phyloP scores from a whole-genome alignment of 352 stramenopile genomes.

The Saprolegnia parasitica region DNA sequence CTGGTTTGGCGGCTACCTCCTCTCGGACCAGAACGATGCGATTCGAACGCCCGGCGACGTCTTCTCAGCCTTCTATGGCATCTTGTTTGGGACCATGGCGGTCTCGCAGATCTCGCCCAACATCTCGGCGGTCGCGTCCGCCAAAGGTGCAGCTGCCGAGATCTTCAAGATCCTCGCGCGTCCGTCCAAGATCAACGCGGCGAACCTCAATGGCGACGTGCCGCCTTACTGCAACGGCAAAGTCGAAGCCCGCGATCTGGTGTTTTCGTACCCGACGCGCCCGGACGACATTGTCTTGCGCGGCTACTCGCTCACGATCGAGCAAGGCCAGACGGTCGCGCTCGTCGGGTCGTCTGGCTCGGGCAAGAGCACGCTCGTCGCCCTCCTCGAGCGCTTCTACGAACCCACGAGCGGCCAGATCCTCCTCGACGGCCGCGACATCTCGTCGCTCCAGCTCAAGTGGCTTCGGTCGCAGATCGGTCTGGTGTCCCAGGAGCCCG shows the following conservation, averaged over 20 bases:
- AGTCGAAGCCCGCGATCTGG: slow-evolving; percentile 52
- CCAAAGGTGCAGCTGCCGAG: slow-evolving; percentile 34
- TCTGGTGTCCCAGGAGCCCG: slow-evolving; percentile 82
- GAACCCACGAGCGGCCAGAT: slow-evolving; percentile 65
- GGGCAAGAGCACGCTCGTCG: slow-evolving; percentile 62
- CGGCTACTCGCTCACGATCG: slow-evolving; percentile 34
- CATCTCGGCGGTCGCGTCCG: slow-evolving; percentile 38
- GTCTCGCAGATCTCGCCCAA: slow-evolving; percentile 48
- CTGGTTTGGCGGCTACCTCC: slow-evolving; percentile 51
- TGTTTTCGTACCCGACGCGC: slow-evolving; percentile 78
- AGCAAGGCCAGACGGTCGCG: slow-evolving; percentile 39
- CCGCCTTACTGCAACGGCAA: slow-evolving; percentile 43
- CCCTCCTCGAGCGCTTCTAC: slow-evolving; percentile 88
- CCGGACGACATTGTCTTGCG: slow-evolving; percentile 30
- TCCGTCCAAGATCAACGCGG: slow-evolving; percentile 44
- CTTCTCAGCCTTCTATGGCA: slow-evolving; percentile 48
- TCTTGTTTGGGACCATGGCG: slow-evolving; percentile 39
- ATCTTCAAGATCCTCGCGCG: slow-evolving; percentile 52
- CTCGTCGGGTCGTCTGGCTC: slow-evolving; percentile 39
- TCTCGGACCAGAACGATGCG: slow-evolving; percentile 33
- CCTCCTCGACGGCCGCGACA: slow-evolving; percentile 69
- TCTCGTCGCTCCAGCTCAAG: slow-evolving; percentile 76
- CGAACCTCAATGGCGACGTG: slow-evolving; percentile 39
- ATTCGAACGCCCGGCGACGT: slow-evolving; percentile 37
- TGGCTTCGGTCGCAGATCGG: slow-evolving; percentile 57